phyloP scores from a whole-genome alignment of 169 alveolate genomes.

The Eimeria zaria region DNA sequence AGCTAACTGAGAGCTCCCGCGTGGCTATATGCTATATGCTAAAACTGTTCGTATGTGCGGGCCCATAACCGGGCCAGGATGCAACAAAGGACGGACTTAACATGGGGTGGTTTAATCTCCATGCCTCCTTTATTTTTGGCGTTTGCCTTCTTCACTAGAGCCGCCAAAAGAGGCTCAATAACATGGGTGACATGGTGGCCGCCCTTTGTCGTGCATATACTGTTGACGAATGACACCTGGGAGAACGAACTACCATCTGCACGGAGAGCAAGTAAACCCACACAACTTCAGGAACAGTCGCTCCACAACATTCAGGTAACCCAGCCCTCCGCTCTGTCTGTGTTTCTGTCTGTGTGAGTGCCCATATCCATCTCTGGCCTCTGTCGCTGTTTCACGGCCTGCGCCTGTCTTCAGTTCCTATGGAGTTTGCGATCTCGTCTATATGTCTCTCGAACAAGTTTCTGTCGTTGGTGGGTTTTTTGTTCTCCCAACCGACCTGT shows the following conservation, averaged over 20 bases:
- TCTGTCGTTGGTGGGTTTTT: constrained; percentile 10
- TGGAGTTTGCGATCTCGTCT: neutral
- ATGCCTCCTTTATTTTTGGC: constrained; percentile 97
- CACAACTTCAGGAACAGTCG: neutral
- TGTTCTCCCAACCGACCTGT: constrained; percentile 77
- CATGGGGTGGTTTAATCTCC: constrained; percentile 96
- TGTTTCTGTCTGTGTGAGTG: neutral
- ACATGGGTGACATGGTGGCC: constrained; percentile 99
- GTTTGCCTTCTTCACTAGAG: constrained; percentile 95
- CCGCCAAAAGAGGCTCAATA: constrained; percentile 97
- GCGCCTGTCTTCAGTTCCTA: neutral
- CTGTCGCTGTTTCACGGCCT: neutral
- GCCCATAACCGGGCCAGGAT: neutral
- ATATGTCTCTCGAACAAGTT: neutral
- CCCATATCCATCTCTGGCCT: neutral
- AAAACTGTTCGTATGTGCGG: neutral
- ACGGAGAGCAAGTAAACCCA: neutral
- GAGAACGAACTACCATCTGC: constrained; percentile 90
- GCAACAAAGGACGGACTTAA: constrained; percentile 88
- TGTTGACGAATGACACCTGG: constrained; percentile 99
- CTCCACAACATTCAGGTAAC: neutral
- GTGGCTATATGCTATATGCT: neutral
- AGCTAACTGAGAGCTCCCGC: neutral
- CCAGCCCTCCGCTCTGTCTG: constrained; percentile 6
- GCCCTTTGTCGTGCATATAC: constrained; percentile 99